Evolutionary conservation across 805 yeast species (phyloP).

Genomic region (Pichia cephalocereana): DNA sequence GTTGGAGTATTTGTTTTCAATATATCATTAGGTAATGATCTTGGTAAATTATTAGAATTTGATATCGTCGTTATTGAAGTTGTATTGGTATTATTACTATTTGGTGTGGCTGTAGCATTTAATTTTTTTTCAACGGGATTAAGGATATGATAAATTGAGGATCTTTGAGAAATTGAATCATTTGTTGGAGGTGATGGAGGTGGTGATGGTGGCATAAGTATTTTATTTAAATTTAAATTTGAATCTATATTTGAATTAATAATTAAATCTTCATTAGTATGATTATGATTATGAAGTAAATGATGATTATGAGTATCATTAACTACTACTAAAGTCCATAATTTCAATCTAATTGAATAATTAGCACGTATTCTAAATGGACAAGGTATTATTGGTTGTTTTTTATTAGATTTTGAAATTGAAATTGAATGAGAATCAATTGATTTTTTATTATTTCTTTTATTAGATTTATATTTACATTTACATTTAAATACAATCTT

Average conservation of each 20-base stretch:
- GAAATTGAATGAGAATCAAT: background rate
- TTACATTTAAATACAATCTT: conserved; percentile 40
- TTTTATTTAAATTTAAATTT: no score
- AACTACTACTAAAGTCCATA: conserved; percentile 54
- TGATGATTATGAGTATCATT: conserved; percentile 54
- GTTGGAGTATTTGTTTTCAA: no score
- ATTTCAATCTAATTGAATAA: conserved; percentile 38
- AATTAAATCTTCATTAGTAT: no score
- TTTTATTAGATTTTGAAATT: background rate
- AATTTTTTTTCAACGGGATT: background rate
- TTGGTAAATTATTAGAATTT: no score
- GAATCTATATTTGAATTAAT: no score
- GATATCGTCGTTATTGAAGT: no score
- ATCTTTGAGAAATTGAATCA: background rate
- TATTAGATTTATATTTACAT: conserved; percentile 2
- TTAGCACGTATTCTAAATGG: conserved; percentile 63
- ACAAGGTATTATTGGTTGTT: conserved; percentile 30
- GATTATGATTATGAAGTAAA: conserved; percentile 8
- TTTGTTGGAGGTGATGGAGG: background rate
- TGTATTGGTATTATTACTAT: no score
- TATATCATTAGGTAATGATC: no score
- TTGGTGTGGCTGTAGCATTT: background rate
- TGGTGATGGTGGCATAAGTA: no score
- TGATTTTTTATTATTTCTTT: background rate
- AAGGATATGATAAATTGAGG: background rate